These are phyloP conservation scores for Syzygium oleosum DNA, from an alignment of 345 rosid species.

Conservation along the genomic window DNA sequence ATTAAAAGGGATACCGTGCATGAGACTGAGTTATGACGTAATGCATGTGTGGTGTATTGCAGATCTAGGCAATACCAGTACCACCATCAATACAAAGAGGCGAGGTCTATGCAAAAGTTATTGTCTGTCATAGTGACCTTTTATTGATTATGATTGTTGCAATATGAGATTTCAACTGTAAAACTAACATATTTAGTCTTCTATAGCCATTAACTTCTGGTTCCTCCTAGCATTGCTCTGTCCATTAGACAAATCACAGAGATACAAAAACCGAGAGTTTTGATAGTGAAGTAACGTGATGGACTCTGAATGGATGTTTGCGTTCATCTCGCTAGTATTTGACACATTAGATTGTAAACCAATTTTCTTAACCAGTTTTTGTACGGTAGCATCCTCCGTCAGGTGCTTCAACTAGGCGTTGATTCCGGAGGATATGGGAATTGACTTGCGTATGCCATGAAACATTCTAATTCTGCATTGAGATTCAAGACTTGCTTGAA, in stretches of 20 bases:
- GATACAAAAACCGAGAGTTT: not conserved
- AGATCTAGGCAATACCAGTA: not conserved
- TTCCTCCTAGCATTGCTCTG: not conserved
- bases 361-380: not conserved
- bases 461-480: not conserved
- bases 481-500: not conserved
- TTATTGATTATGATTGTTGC: not conserved
- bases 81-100: not conserved
- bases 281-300: not conserved
- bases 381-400: not conserved
- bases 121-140: not conserved
- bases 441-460: not conserved
- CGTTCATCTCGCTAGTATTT: not conserved
- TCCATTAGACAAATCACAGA: not conserved
- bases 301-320: not conserved
- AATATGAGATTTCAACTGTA: not conserved
- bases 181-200: not conserved
- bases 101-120: not conserved
- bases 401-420: not conserved
- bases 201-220: not conserved
- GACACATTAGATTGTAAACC: not conserved
- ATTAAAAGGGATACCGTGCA: not conserved
- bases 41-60: not conserved
- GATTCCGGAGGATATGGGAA: not conserved
- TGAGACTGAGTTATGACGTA: not conserved